Base-by-base conservation (phyloP, 2,329 filamentous ascomycete species). In the Colletotrichum cordylinicola region DNA sequence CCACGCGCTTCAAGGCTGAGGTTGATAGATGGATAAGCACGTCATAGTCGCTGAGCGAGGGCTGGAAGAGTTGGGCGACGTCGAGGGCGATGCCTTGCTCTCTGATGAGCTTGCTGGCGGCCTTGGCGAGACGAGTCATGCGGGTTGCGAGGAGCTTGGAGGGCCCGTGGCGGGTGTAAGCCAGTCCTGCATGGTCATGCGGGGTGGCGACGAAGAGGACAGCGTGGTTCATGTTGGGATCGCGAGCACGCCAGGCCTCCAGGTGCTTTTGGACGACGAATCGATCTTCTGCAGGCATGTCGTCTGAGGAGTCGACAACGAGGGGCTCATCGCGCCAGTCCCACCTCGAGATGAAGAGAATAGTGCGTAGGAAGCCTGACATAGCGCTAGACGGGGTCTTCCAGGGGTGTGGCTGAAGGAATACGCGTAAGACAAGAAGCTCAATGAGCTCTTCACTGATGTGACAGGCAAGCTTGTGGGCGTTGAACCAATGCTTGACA, bases 241-340 rank as follows among this genome's bases (percentile, higher is more conserved):
- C 97, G 70, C 97, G 93, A 78, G 94, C 95, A 74, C 97, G 91
- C 95, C 95, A 98, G 16, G 94, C 93, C 77, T 95, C 92, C 74
- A 98, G 93, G 24, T 94, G 92, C 6, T 93, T 94, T 48, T 89
- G 89, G 77, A 97, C 92, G 4, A 88, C 86, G 37, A 90, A 86
- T 13, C 93, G 88, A 35, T 94, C 91, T 13, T 90, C 86, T 9
- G 87, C 84, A 9, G 90, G 90, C 81, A 98, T 88, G 16, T 92
- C 90, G 76, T 89, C 90, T 13, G 92, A 90, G 31, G 95, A 90
- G 83, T 98, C 95, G 31, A 98, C 89, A 39, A 98, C 89, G 37
- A 98, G 88, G 2, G 97, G 94, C 69, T 96, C 93, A 9, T 93
- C 89, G 33, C 94, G 92, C 97, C 97, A 99, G 83, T 98, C 95